A percentile compares a stretch with the other conserved stretches of the same genome.
Evolutionary conservation across 345 rosid species (phyloP).

Genomic region (Heritiera fomes): DNA sequence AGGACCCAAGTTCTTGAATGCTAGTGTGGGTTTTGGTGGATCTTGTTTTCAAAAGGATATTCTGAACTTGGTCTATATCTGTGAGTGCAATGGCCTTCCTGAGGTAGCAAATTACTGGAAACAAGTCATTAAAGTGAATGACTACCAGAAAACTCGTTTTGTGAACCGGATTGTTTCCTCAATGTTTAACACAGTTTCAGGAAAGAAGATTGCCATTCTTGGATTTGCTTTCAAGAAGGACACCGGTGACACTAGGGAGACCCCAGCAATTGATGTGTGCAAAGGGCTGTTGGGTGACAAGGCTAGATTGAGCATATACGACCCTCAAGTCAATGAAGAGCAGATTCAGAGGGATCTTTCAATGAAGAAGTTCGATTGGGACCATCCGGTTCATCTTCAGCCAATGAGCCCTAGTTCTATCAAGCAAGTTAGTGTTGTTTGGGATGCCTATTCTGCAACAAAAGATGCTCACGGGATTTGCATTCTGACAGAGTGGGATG

Average conservation of each 20-base stretch:
- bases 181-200: conserved; percentile 65
- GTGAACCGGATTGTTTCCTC: conserved; percentile 65
- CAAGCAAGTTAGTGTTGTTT: conserved; percentile 50
- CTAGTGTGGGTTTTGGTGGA: conserved; percentile 79
- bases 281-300: conserved; percentile 62
- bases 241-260: conserved; percentile 82
- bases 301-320: conserved; percentile 60
- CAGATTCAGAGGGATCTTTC: conserved; percentile 65
- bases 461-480: conserved; percentile 65
- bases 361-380: conserved; percentile 77
- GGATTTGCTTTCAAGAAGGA: conserved; percentile 80
- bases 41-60: conserved; percentile 78
- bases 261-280: conserved; percentile 75
- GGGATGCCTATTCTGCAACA: conserved; percentile 63
- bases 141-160: conserved; percentile 66
- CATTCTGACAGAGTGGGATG: conserved; percentile 71
- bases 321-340: conserved; percentile 62
- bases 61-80: conserved; percentile 64
- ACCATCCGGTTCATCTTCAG: conserved; percentile 60
- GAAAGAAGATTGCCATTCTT: conserved; percentile 64
- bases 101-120: conserved; percentile 75
- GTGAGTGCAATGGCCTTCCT: conserved; percentile 70
- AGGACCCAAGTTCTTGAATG: conserved; percentile 69
- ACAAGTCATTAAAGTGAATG: conserved; percentile 75
- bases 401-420: conserved; percentile 47